A percentile compares a stretch with the other conserved stretches of the same genome.
These are phyloP conservation scores for Lumnitzera racemosa DNA, from an alignment of 345 rosid species.

Conservation along the genomic window DNA sequence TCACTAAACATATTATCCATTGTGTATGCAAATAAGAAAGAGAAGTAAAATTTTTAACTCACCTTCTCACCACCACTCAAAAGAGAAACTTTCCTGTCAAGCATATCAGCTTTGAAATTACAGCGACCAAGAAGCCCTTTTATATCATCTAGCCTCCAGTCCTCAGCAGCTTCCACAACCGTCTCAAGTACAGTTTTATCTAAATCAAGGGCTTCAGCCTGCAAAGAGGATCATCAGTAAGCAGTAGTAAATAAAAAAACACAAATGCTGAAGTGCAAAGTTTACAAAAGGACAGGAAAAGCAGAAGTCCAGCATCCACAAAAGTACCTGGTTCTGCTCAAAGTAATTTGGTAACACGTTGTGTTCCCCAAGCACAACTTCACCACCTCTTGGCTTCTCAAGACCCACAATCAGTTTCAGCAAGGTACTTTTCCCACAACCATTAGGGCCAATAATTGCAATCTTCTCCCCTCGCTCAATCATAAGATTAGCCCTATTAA, in stretches of 20 bases:
- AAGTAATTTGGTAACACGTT: slow-evolving; percentile 94
- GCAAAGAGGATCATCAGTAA: slow-evolving; percentile 6
- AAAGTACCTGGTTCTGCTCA: slow-evolving; percentile 91
- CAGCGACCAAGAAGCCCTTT: slow-evolving; percentile 97
- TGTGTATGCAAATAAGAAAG: too few relatives aligned
- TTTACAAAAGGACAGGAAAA: too few relatives aligned
- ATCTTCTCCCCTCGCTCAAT: slow-evolving; percentile 83
- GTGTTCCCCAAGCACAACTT: slow-evolving; percentile 79
- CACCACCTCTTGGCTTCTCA: slow-evolving; percentile 65
- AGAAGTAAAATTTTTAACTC: not conserved
- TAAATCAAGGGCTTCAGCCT: slow-evolving; percentile 96
- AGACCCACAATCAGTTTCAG: slow-evolving; percentile 78
- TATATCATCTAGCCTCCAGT: slow-evolving; percentile 90
- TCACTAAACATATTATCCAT: too few relatives aligned
- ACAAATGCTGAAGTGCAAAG: not conserved
- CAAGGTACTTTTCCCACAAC: slow-evolving; percentile 91
- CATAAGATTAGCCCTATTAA: slow-evolving; percentile 60
- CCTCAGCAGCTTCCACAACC: slow-evolving; percentile 82
- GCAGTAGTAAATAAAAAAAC: not conserved
- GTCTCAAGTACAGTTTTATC: slow-evolving; percentile 84
- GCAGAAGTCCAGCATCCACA: not conserved
- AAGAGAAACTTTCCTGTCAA: slow-evolving; percentile 79
- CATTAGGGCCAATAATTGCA: slow-evolving; percentile 92
- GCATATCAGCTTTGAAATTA: slow-evolving; percentile 95
- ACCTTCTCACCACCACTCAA: slow-evolving; percentile 98